Evolutionary conservation across 495 filamentous ascomycete genomes (phyloP).

Genomic region (Hypoxylon lenormandii): DNA sequence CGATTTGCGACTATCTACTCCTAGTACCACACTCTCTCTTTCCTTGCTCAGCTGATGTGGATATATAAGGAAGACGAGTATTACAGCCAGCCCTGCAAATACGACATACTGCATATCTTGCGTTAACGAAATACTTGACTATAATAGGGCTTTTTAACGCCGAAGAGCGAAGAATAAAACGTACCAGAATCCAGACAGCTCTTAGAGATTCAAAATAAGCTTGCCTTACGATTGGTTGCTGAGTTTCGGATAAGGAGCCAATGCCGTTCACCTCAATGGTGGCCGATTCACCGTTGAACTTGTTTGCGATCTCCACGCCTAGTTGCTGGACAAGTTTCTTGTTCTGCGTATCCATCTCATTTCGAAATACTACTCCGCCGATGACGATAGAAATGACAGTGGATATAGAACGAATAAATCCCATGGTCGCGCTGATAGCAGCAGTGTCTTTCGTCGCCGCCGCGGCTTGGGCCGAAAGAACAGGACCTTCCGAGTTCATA

Average conservation of each 20-base stretch:
- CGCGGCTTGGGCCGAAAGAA: slow-evolving; percentile 41
- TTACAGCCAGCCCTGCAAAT: slow-evolving; percentile 13
- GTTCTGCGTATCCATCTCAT: slow-evolving; percentile 53
- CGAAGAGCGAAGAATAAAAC: not conserved
- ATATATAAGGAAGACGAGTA: slow-evolving; percentile 13
- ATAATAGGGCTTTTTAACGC: not conserved
- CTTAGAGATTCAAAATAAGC: slow-evolving; percentile 20
- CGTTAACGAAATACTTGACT: not conserved
- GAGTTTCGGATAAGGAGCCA: not conserved
- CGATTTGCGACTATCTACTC: slow-evolving; percentile 12
- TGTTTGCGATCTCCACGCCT: slow-evolving; percentile 7
- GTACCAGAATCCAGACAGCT: slow-evolving; percentile 23
- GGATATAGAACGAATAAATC: slow-evolving; percentile 65
- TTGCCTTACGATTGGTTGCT: slow-evolving; percentile 14
- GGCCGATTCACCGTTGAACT: slow-evolving; percentile 16
- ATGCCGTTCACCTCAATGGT: slow-evolving; percentile 17
- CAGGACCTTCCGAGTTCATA: slow-evolving; percentile 43
- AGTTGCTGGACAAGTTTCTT: slow-evolving; percentile 5
- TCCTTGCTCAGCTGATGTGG: slow-evolving; percentile 16
- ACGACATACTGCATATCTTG: slow-evolving; percentile 19
- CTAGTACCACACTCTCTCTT: slow-evolving; percentile 8
- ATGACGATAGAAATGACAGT: slow-evolving; percentile 67
- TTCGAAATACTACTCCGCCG: slow-evolving; percentile 70
- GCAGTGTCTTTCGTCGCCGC: slow-evolving; percentile 60
- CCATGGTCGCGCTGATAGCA: slow-evolving; percentile 65